Evolutionary conservation across 2,329 filamentous ascomycete genomes (phyloP), one percentile per base, ranked within the genome.

Genomic region (Exophiala spinifera): DNA sequence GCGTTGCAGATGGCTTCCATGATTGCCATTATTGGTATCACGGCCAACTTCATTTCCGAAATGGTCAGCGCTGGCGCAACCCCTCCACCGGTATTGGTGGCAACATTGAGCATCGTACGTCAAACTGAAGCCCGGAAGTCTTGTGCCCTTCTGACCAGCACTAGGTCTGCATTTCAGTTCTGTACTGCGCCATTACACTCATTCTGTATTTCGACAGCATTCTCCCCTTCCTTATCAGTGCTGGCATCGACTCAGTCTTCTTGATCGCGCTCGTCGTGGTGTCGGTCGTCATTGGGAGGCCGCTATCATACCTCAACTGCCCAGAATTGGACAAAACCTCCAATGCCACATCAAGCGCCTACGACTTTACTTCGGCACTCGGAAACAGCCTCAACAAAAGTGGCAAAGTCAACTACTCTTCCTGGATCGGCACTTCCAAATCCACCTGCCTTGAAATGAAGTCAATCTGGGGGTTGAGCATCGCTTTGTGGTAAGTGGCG

Each of bases 401-500:
- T n/a, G 74, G 74, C 5, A 75, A 69, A 37, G 66, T 84, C 51
- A 72, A 75, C 17, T 74, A 83, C 56, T 65, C 66, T 13, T 70
- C 75, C 53, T 85, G 81, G 80, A 80, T 82, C 42, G 81, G 80
- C n/a, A 76, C 79, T 7, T 83, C 76, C 11, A 80, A 77, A 67
- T 66, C 80, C 15, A 87, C 88, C 51, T 96, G 91, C 75, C 84
- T 85, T 66, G 85, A 94, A 76, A 84, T 91, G 70, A 95, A 95
- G 79, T 83, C 87, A 14, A 82, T 94, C 61, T 96, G 91, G 91
- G 91, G 90, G 1, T 72, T 96, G 56, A 82, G 84, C 69, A 91
- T 96, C 70, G 85, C 85, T 3, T 79, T 95, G 46, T 90, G 80
- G 80, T 83, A 67, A 67, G 78, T 76, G 45, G 28, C 31, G 13